Evolutionary conservation across 208 protist species (phyloP).

Genomic region (Leishmania major): DNA sequence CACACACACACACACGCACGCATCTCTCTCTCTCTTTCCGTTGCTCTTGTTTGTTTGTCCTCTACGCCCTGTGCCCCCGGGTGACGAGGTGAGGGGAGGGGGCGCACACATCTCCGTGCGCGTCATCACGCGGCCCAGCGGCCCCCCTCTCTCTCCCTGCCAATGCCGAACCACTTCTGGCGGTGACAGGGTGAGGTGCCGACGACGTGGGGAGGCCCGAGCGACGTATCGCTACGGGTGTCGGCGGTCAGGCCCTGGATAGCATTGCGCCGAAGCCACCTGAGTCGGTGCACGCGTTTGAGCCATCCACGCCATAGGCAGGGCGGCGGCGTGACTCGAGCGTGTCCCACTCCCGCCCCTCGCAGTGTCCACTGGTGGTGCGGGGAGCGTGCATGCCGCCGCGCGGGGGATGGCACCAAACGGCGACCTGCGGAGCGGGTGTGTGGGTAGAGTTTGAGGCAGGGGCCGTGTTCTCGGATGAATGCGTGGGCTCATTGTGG

Average conservation of each 20-base stretch:
- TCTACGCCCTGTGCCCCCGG: not conserved
- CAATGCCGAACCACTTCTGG: not conserved
- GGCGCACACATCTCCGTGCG: not conserved
- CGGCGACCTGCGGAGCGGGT: not conserved
- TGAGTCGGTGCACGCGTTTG: not conserved
- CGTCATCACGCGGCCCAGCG: not conserved
- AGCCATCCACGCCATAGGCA: not conserved
- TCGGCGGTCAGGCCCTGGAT: not conserved
- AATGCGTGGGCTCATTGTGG: not conserved
- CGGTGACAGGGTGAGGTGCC: not conserved
- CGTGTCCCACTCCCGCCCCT: not conserved
- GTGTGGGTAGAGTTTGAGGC: not conserved
- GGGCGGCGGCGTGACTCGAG: not conserved
- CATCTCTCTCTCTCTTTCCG: too few species aligned
- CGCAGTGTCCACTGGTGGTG: not conserved
- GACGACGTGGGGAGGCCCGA: not conserved
- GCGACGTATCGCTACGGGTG: not conserved
- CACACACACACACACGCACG: not conserved
- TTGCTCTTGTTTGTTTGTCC: not conserved
- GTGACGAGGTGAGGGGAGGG: not conserved
- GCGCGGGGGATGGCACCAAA: not conserved
- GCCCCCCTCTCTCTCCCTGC: not conserved
- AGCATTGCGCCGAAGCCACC: not conserved
- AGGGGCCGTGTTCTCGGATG: not conserved
- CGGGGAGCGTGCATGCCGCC: not conserved